Evolutionary conservation across 2,329 filamentous ascomycete species (phyloP).

Genomic region (Periconia sp.): DNA sequence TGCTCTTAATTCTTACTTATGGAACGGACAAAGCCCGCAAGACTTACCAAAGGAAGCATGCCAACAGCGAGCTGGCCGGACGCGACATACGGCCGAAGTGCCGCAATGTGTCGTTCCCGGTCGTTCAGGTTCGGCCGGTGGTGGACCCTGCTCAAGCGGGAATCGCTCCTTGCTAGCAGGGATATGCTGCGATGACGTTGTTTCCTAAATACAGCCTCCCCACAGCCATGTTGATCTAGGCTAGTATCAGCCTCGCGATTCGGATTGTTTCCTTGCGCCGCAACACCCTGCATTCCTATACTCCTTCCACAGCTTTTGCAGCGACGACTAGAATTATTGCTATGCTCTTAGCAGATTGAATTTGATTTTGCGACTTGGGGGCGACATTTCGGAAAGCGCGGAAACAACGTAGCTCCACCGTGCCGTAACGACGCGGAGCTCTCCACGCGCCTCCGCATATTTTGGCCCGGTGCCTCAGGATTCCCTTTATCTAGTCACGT

Average conservation of each 20-base stretch:
- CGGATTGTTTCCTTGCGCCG: not conserved
- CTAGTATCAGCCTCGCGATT: slow-evolving; percentile 3
- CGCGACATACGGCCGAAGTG: too few relatives aligned
- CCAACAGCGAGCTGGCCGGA: too few relatives aligned
- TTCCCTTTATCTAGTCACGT: slow-evolving; percentile 2
- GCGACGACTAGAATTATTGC: too few relatives aligned
- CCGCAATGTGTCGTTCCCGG: too few relatives aligned
- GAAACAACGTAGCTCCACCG: not conserved
- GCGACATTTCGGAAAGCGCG: slow-evolving; percentile 1
- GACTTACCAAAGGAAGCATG: not conserved
- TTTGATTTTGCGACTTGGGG: too few relatives aligned
- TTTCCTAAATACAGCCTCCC: not conserved
- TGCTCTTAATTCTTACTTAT: not conserved
- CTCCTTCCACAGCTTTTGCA: too few relatives aligned
- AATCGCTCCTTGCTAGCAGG: not conserved
- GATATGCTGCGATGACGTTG: slow-evolving; percentile 3
- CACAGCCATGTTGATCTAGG: not conserved
- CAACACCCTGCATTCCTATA: not conserved
- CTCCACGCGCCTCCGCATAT: too few relatives aligned
- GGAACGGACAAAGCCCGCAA: not conserved
- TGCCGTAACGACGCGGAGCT: not conserved
- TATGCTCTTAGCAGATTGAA: too few relatives aligned
- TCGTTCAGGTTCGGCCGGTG: too few relatives aligned
- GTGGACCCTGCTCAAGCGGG: too few relatives aligned
- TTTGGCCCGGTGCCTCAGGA: too few relatives aligned